Evolutionary conservation across 2,329 filamentous ascomycete species (phyloP), one percentile per base, ranked within the genome.

Genomic region (Tolypocladium ophioglossoides): DNA sequence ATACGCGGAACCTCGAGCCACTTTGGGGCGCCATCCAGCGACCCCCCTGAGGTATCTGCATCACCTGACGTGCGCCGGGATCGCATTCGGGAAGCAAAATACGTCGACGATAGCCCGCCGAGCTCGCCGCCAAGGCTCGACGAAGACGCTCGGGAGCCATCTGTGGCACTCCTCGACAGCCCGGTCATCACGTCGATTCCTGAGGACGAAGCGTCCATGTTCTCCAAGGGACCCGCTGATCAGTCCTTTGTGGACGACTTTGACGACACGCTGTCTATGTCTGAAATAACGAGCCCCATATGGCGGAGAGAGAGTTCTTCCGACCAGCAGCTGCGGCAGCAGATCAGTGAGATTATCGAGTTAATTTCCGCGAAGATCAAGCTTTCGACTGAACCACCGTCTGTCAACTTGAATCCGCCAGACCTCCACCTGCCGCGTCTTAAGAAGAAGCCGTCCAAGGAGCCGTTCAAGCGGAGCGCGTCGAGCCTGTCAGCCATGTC

Each of bases 351-450:
- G 52, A 87, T 95, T 54, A 78, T 95, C 40, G 83, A 83, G 55
- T 86, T 79, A 22, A 88, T 95, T 57, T 89, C 90, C 2, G 85
- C 86, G 35, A 84, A 85, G 57, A 95, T 97, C 62, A 85, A 84
- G 52, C 77, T 96, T 44, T 83, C 83, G 1, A 76, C 78, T 2
- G 78, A 79, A 51, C 72, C 77, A 2, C 63, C 74, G 22, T 58
- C 70, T 9, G 70, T 80, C 57, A 78, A 80, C 50, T 67, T 84
- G 53, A 83, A 84, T 63, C 80, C 80, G 0, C 80, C 80, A 0
- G 80, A 83, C 56, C 68, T 83, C 44, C 74, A 77, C 53, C 67
- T 78, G 40, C 80, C 76, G 24, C 70, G 72, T 30, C 63, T 77
- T 2, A 75, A 70, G 59, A 71, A 69, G 56, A 75, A 68, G 58